A percentile compares a stretch with the other conserved stretches of the same genome.
Conservation (phyloP, 352 stramenopile genomes). For the Globisporangium orthogonon region DNA sequence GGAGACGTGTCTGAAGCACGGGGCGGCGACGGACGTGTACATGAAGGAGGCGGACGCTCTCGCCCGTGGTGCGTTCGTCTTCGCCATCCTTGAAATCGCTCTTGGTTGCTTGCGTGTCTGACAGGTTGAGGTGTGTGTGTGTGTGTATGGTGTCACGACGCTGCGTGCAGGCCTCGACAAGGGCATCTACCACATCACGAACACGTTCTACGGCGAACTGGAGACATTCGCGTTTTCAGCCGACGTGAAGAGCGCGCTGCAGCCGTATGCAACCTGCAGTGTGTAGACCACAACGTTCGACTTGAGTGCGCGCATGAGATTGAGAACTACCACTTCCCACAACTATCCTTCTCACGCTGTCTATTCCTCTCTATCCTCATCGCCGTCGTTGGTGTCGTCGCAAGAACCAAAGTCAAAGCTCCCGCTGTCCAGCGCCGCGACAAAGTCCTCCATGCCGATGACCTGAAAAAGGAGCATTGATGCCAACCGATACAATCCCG, state of each 20-base stretch:
- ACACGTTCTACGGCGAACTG: slow-evolving; percentile 58
- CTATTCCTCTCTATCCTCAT: neutral
- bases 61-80: slow-evolving; percentile 24
- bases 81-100: neutral
- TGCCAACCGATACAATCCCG: too few species aligned
- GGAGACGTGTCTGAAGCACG: slow-evolving; percentile 65
- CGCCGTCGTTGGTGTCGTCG: slow-evolving; percentile 1
- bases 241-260: slow-evolving; percentile 38
- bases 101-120: neutral
- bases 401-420: slow-evolving; percentile 35
- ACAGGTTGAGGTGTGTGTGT: neutral
- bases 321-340: neutral
- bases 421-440: slow-evolving; percentile 24
- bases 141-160: too few species aligned
- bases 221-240: slow-evolving; percentile 46
- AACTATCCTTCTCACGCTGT: neutral
- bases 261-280: slow-evolving; percentile 37
- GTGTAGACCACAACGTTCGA: slow-evolving; percentile 17
- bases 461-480: slow-evolving; percentile 5
- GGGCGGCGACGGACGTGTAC: slow-evolving; percentile 48
- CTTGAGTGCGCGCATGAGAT: neutral
- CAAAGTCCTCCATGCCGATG: slow-evolving; percentile 46
- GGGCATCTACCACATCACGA: slow-evolving; percentile 71
- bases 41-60: slow-evolving; percentile 50
- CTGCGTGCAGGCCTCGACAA: slow-evolving; percentile 50